These are phyloP conservation scores for Pseudocercospora vitis DNA, from an alignment of 2,329 filamentous ascomycete genomes.

Conservation along the genomic window DNA sequence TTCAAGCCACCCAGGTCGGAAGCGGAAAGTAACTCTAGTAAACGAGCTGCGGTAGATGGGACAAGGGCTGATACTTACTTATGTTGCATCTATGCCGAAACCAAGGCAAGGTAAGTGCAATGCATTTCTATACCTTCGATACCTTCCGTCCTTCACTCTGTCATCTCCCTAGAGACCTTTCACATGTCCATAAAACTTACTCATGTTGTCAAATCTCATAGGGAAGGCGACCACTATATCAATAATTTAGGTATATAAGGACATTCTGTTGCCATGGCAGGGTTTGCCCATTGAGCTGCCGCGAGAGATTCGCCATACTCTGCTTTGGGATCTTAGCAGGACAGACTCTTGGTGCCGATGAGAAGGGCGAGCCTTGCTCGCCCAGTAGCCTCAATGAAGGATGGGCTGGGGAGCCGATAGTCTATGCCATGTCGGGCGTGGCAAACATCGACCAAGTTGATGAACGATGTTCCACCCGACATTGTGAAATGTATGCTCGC, in stretches of 20 bases:
- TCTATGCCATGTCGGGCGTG: not conserved
- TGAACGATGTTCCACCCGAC: not conserved
- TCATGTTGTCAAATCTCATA: too few relatives aligned
- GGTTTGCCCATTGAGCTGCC: not conserved
- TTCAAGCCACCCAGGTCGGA: not conserved
- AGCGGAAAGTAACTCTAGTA: too few relatives aligned
- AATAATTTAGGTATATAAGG: constrained; percentile 7
- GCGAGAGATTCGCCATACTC: constrained; percentile 8
- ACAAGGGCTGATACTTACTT: too few relatives aligned
- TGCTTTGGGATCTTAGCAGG: not conserved
- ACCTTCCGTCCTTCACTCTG: too few relatives aligned
- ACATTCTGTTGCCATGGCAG: constrained; percentile 13
- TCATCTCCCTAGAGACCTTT: too few relatives aligned
- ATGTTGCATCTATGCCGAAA: too few relatives aligned
- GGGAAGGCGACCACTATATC: constrained; percentile 5
- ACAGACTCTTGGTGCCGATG: not conserved
- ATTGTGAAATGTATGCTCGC: not conserved
- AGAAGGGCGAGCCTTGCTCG: not conserved
- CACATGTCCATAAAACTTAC: too few relatives aligned
- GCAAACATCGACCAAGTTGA: not conserved
- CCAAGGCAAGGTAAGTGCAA: too few relatives aligned
- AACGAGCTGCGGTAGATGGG: too few relatives aligned
- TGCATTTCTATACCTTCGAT: too few relatives aligned
- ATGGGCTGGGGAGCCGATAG: not conserved
- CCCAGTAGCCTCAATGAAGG: not conserved